Evolutionary conservation across 1,139 yeast species (phyloP), one percentile per base, ranked within the genome.

Genomic region (Trichomonascaceae sp.): DNA sequence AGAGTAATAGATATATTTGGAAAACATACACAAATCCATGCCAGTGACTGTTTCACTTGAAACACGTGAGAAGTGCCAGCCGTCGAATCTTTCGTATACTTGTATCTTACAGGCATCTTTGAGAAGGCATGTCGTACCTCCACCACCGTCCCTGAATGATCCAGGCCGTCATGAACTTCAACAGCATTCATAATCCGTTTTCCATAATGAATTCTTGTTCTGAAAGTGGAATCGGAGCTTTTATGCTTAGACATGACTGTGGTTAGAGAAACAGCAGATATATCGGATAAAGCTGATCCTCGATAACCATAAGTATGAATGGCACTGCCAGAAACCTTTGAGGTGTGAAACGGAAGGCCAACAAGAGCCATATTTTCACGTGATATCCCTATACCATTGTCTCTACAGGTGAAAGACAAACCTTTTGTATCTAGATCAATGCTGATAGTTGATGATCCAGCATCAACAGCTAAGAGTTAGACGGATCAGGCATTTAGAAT

Each of bases 31-130:
- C 17, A 36, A 36, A 36, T 36, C 41, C 41, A 36, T 17, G 17
- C 41, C 4, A 36, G 8, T 4, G 41, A 13, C 7, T 36, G 41
- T 9, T 15, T 36, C 41, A 36, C 17, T 13, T 36, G 41, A 36
- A 6, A 36, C n/a, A 27, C 9, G 12, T 27, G 32, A 27, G 41
- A 9, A 36, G 17, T 6, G 18, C 43, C 27, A 13, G 49, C 27
- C 20, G 38, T 30, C 19, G 27, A 12, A 1, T 27, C 32, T 20
- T 47, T 44, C 1, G 70, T 47, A 9, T 69, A 70, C 9, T 58
- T 60, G 44, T 76, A 71, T 30, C 96, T 71, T 1, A 87, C 90
- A 0, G 91, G 90, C 1, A 81, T 52, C 43, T 72, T 74, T 18
- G 73, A 68, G 63, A 85, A 85, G 18, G 87, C 55, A 54, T 80